phyloP scores from a whole-genome alignment of 78 protist species.

The Creolimax fragrantissima region DNA sequence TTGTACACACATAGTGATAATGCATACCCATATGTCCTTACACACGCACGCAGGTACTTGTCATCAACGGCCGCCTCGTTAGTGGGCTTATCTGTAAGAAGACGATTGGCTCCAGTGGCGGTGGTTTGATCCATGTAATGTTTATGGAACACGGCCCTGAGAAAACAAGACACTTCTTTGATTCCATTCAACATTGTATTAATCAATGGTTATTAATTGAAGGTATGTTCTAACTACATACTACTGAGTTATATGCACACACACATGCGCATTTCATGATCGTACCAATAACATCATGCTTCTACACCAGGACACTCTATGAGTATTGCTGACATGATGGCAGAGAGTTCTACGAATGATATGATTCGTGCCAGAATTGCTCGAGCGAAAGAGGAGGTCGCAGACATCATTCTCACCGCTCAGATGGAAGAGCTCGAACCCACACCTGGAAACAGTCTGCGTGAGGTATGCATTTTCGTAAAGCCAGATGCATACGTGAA shows the following conservation, averaged over 20 bases:
- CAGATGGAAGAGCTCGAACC: conserved; percentile 58
- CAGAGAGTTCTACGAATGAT: conserved; percentile 62
- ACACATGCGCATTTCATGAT: too few relatives aligned
- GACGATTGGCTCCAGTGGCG: conserved; percentile 58
- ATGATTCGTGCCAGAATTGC: conserved; percentile 9
- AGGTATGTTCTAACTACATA: too few relatives aligned
- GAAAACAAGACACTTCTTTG: conserved; percentile 58
- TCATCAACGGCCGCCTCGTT: conserved; percentile 77
- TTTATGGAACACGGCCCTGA: conserved; percentile 85
- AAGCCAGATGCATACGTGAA: not conserved
- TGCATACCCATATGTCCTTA: too few relatives aligned
- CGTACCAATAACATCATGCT: too few relatives aligned
- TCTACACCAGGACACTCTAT: conserved; percentile 65
- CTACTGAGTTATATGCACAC: too few relatives aligned
- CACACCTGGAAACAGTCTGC: conserved; percentile 84
- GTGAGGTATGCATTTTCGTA: conserved; percentile 37
- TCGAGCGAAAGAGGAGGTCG: conserved; percentile 49
- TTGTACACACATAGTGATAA: too few relatives aligned
- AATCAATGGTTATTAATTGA: conserved; percentile 83
- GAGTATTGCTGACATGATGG: conserved; percentile 94
- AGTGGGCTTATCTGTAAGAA: conserved; percentile 78
- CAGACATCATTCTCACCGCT: conserved; percentile 46
- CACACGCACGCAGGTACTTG: conserved; percentile 67
- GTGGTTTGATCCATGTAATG: conserved; percentile 80
- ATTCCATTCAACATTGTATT: conserved; percentile 66